Conservation (phyloP, 331 rosid genomes). For the Malus hybrid region DNA sequence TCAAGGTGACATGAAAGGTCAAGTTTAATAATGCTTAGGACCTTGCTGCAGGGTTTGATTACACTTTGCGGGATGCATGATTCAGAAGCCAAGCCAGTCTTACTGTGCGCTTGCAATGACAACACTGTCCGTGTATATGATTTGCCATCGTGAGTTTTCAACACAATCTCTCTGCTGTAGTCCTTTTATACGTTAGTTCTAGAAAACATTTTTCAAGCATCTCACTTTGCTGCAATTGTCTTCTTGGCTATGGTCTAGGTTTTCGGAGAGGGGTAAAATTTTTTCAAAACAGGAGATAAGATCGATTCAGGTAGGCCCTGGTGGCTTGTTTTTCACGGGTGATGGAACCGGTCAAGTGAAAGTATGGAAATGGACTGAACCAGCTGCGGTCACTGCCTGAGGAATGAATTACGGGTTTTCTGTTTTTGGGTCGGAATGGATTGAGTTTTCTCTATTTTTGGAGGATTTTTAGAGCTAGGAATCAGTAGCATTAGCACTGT, state of each 20-base stretch:
- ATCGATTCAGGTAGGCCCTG: conserved; percentile 74
- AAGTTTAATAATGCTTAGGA: conserved; percentile 6
- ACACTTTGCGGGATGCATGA: conserved; percentile 88
- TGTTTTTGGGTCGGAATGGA: background rate
- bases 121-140: conserved; percentile 80
- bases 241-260: conserved; percentile 34
- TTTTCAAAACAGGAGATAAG: conserved; percentile 62
- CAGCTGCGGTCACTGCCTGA: conserved; percentile 14
- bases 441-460: background rate
- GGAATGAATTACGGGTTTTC: background rate
- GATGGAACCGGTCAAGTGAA: conserved; percentile 84
- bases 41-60: conserved; percentile 61
- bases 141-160: conserved; percentile 83
- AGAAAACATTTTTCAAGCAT: background rate
- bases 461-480: conserved; percentile 11
- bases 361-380: conserved; percentile 76
- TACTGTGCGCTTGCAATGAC: conserved; percentile 79
- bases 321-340: conserved; percentile 78
- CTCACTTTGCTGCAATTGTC: background rate
- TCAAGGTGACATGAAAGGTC: background rate
- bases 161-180: background rate
- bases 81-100: conserved; percentile 71
- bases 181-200: no score
- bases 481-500: background rate
- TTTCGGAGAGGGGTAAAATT: conserved; percentile 88